These are phyloP conservation scores for Tetramitus jugosus DNA, from an alignment of 208 protist species.

Conservation along the genomic window DNA sequence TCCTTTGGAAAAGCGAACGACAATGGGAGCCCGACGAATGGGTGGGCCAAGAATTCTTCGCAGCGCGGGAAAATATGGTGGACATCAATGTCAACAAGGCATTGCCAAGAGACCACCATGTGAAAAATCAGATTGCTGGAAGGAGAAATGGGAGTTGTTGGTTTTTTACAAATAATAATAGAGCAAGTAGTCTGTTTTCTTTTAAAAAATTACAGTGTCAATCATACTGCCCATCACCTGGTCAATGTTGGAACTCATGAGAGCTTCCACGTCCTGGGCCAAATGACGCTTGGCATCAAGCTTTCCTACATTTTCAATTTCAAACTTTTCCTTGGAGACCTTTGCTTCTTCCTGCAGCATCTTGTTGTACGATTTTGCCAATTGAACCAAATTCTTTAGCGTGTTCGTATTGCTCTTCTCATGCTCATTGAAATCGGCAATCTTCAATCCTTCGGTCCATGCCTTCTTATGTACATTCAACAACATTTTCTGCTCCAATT, in stretches of 20 bases:
- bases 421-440: conserved; percentile 67
- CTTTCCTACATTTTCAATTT: conserved; percentile 70
- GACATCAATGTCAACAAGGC: too few species aligned
- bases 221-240: conserved; percentile 79
- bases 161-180: too few species aligned
- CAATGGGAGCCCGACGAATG: too few species aligned
- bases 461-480: conserved; percentile 98
- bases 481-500: conserved; percentile 97
- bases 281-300: conserved; percentile 78
- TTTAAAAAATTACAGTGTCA: conserved; percentile 78
- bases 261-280: conserved; percentile 53
- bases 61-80: too few species aligned
- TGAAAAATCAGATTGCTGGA: too few species aligned
- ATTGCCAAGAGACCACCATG: too few species aligned
- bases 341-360: conserved; percentile 53
- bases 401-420: conserved; percentile 57
- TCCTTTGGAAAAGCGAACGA: too few species aligned
- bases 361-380: conserved; percentile 73
- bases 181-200: too few species aligned
- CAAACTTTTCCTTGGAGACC: conserved; percentile 51
- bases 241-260: conserved; percentile 78
- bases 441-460: conserved; percentile 92
- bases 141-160: too few species aligned
- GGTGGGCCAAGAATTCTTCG: too few species aligned
- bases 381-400: conserved; percentile 55